A percentile compares a stretch with the other conserved stretches of the same genome.
Conservation (phyloP, 2,329 filamentous ascomycete genomes). For the Penicillium palitans region DNA sequence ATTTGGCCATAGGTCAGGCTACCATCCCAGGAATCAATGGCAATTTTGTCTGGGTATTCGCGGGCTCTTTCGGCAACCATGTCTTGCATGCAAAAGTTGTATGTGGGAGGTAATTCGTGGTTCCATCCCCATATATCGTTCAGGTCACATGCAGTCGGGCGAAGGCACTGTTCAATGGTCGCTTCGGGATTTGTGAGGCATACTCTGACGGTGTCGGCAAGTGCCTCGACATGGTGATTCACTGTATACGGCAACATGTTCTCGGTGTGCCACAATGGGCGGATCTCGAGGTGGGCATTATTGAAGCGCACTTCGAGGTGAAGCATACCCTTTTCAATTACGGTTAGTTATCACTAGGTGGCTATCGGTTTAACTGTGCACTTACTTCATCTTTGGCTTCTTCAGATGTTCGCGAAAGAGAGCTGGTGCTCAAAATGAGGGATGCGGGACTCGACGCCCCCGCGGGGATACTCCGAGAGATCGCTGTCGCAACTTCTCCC, state of each 20-base stretch:
- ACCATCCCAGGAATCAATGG: slow-evolving; percentile 37
- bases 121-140: slow-evolving; percentile 53
- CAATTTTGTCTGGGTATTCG: slow-evolving; percentile 28
- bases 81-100: slow-evolving; percentile 51
- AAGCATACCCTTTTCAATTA: slow-evolving; percentile 28
- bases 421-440: slow-evolving; percentile 29
- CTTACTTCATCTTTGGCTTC: slow-evolving; percentile 26
- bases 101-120: slow-evolving; percentile 44
- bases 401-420: slow-evolving; percentile 21
- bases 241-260: slow-evolving; percentile 48
- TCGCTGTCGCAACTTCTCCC: slow-evolving; percentile 26
- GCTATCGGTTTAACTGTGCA: not conserved
- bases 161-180: slow-evolving; percentile 36
- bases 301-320: slow-evolving; percentile 37
- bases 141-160: slow-evolving; percentile 41
- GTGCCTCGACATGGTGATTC: slow-evolving; percentile 44
- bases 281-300: slow-evolving; percentile 35
- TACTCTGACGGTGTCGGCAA: slow-evolving; percentile 44
- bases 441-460: slow-evolving; percentile 4
- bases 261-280: slow-evolving; percentile 45
- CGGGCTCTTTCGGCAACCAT: slow-evolving; percentile 39
- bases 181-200: slow-evolving; percentile 33
- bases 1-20: slow-evolving; percentile 33
- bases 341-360: slow-evolving; percentile 6
- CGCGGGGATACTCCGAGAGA: slow-evolving; percentile 29